These are phyloP conservation scores for Porphyridium purpureum DNA, from an alignment of 23 red algal species.

Conservation along the genomic window DNA sequence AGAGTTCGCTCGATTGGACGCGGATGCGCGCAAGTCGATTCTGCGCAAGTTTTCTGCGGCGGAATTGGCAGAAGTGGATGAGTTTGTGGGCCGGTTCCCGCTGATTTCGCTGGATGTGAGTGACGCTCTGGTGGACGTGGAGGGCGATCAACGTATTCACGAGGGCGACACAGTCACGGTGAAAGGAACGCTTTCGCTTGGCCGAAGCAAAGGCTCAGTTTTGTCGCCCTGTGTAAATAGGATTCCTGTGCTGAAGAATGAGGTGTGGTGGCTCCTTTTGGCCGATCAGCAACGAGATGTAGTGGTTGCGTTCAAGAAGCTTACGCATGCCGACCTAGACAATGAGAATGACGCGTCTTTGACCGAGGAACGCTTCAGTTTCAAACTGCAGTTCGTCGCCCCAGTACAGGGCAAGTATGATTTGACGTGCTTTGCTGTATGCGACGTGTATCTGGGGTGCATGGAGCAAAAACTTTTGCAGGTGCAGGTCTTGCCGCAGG, in stretches of 20 bases:
- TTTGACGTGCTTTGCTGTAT: slow-evolving; percentile 18
- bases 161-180: slow-evolving; percentile 52
- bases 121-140: slow-evolving; percentile 50
- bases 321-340: not conserved
- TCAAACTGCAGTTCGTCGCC: slow-evolving; percentile 37
- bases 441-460: slow-evolving; percentile 39
- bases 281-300: slow-evolving; percentile 30
- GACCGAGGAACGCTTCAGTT: slow-evolving; percentile 17
- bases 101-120: slow-evolving; percentile 20
- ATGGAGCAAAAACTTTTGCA: slow-evolving; percentile 15
- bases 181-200: slow-evolving; percentile 6
- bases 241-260: slow-evolving; percentile 38
- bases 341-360: not conserved
- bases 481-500: slow-evolving; percentile 27
- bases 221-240: slow-evolving; percentile 35
- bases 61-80: slow-evolving; percentile 51
- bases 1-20: slow-evolving; percentile 38
- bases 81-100: slow-evolving; percentile 64
- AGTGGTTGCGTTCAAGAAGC: not conserved
- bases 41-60: slow-evolving; percentile 32
- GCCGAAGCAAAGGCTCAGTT: slow-evolving; percentile 12
- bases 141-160: slow-evolving; percentile 59
- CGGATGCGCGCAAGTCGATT: slow-evolving; percentile 28
- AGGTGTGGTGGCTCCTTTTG: slow-evolving; percentile 77
- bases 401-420: slow-evolving; percentile 20